phyloP scores from a whole-genome alignment of 306 rosid genomes.

The Vigna trinervia region DNA sequence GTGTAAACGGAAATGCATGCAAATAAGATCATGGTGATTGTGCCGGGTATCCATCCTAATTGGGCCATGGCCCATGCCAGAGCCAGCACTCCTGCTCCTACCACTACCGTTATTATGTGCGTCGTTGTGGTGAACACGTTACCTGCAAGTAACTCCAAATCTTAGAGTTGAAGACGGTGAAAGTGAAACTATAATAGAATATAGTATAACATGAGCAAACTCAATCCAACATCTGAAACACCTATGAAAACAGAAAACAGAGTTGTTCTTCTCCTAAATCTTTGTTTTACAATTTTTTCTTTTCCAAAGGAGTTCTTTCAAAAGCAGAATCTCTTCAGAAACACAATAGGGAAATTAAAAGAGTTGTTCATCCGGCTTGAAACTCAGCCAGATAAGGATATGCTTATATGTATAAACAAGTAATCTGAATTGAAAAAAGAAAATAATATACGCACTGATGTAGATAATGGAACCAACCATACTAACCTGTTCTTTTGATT shows the following conservation, averaged over 20 bases:
- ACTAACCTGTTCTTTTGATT: constrained; percentile 48
- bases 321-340: background rate
- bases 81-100: constrained; percentile 57
- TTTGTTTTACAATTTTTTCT: background rate
- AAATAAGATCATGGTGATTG: constrained; percentile 35
- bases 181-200: background rate
- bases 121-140: constrained; percentile 45
- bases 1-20: constrained; percentile 51
- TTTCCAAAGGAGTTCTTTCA: background rate
- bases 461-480: background rate
- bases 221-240: too few relatives aligned
- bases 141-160: constrained; percentile 40
- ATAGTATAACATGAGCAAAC: background rate
- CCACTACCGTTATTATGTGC: constrained; percentile 51
- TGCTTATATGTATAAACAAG: too few relatives aligned
- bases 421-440: background rate
- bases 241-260: too few relatives aligned
- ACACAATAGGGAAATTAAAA: background rate
- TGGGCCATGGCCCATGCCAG: constrained; percentile 53
- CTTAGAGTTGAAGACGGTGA: background rate
- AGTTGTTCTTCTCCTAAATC: background rate
- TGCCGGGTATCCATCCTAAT: constrained; percentile 54
- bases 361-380: background rate
- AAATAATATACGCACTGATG: background rate
- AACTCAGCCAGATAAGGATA: background rate